phyloP scores from a whole-genome alignment of 2,329 filamentous ascomycete genomes.

The Ascochyta koolunga region DNA sequence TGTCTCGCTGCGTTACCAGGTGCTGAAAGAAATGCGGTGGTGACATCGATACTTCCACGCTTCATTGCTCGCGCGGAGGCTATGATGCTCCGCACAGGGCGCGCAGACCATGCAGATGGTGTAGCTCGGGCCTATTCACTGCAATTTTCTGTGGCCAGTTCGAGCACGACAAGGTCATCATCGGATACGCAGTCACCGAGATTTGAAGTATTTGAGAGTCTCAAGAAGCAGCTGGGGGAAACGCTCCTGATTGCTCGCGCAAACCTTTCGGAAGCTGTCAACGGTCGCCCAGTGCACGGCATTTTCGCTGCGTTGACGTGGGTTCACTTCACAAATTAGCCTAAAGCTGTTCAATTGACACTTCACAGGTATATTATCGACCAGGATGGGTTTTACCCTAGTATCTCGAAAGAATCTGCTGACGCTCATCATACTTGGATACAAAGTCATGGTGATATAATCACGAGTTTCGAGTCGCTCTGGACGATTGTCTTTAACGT shows the following conservation, averaged over 20 bases:
- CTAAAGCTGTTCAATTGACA: not conserved
- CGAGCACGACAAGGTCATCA: slow-evolving; percentile 1
- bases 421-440: slow-evolving; percentile 37
- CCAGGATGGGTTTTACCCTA: slow-evolving; percentile 45
- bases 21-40: slow-evolving; percentile 12
- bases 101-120: slow-evolving; percentile 92
- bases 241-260: slow-evolving; percentile 68
- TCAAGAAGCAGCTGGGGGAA: slow-evolving; percentile 67
- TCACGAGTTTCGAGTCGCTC: slow-evolving; percentile 68
- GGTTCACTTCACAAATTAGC: not conserved
- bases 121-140: slow-evolving; percentile 78
- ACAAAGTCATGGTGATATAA: slow-evolving; percentile 61
- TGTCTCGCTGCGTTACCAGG: slow-evolving; percentile 32
- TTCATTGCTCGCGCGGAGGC: slow-evolving; percentile 53
- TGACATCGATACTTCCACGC: slow-evolving; percentile 23
- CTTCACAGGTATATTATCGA: slow-evolving; percentile 55
- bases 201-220: slow-evolving; percentile 59
- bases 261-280: slow-evolving; percentile 68
- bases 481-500: slow-evolving; percentile 79
- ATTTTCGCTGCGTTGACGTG: slow-evolving; percentile 48
- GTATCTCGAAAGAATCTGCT: slow-evolving; percentile 14
- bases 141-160: slow-evolving; percentile 63
- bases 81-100: slow-evolving; percentile 71
- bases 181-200: slow-evolving; percentile 34
- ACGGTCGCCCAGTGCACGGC: slow-evolving; percentile 55